Base-by-base conservation (phyloP, 805 yeast genomes). In the Lipomyces yamanashiensis region DNA sequence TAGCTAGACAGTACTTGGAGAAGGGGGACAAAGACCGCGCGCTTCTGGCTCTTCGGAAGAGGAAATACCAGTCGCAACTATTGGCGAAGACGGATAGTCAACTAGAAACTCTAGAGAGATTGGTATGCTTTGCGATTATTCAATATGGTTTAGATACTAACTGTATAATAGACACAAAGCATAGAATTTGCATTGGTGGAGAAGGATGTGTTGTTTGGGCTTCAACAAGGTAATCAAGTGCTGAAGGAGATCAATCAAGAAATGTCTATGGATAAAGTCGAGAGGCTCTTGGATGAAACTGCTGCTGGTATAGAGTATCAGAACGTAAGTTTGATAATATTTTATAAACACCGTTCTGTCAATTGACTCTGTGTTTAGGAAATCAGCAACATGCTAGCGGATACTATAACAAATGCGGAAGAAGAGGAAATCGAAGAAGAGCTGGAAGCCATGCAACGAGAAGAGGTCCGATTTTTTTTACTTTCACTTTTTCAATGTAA, bases 111-210 rank as follows among this genome's bases (percentile, higher is more conserved):
- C 75, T 95, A 43, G 98, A 93, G 74, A 83, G 85, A 64, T 82
- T 95, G 74, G 88, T 90, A 8, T 83, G 86, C 23, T 37, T 47
- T 12, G 10, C 15, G 1, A 3, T 41, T 50, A 39, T 45, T n/a
- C 87, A 21, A 9, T 87, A 7, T 23, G 13, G 12, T 9, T 5
- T 39, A 28, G 21, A 12, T 28, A 19, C 37, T 47, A 15, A 44
- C 15, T 33, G 45, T 19, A 12, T 1, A 15, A 7, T 8, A 56
- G 66, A 74, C 78, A 9, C 58, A 69, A 15, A 69, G 71, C 28
- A 88, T 95, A 43, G 98, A 95, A 75, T 92, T 91, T 77, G 93
- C 96, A 71, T 77, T 90, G 62, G 86, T 95, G 39, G 98, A 95
- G 73, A 85, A 86, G 67, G 96, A 92, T 71, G 92, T 95, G 48